Conservation (phyloP, 1,284 basidiomycete genomes). For the Bondarzewia mesenterica region DNA sequence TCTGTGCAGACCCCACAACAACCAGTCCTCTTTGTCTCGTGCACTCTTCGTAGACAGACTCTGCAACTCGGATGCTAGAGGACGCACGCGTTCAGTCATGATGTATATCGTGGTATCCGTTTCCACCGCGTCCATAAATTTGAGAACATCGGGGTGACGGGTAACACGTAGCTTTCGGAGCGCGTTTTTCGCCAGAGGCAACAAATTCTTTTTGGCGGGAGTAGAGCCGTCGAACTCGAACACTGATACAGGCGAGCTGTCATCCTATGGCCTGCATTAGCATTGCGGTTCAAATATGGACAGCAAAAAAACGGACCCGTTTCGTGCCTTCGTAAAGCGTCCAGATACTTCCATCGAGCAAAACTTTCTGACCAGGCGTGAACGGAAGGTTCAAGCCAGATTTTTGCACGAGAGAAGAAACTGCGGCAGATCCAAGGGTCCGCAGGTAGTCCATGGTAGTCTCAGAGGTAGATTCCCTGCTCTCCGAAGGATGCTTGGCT, state of each 20-base stretch:
- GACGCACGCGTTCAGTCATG: slow-evolving; percentile 88
- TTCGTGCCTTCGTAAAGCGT: slow-evolving; percentile 84
- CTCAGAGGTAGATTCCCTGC: too few species aligned
- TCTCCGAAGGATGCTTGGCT: too few species aligned
- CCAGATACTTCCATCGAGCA: slow-evolving; percentile 71
- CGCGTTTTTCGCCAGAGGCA: slow-evolving; percentile 85
- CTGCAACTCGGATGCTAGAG: slow-evolving; percentile 60
- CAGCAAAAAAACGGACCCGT: slow-evolving; percentile 39
- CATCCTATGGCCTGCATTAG: slow-evolving; percentile 57
- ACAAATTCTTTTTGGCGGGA: slow-evolving; percentile 44
- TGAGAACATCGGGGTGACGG: slow-evolving; percentile 92
- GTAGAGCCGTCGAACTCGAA: slow-evolving; percentile 83
- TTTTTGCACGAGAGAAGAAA: slow-evolving; percentile 82
- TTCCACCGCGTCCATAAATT: slow-evolving; percentile 90
- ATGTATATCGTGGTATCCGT: slow-evolving; percentile 86
- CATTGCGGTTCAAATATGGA: slow-evolving; percentile 6
- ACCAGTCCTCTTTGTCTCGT: slow-evolving; percentile 78
- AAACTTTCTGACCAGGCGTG: slow-evolving; percentile 73
- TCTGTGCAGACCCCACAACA: slow-evolving; percentile 89
- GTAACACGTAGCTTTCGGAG: slow-evolving; percentile 86
- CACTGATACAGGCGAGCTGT: slow-evolving; percentile 75
- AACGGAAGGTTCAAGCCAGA: slow-evolving; percentile 89
- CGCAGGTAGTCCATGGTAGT: slow-evolving; percentile 77
- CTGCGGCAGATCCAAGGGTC: slow-evolving; percentile 79
- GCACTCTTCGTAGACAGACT: slow-evolving; percentile 56